A percentile compares a stretch with the other conserved stretches of the same genome.
These are phyloP conservation scores for Polyrhizophydium stewartii DNA, from an alignment of 371 early-diverging fungal species.

Conservation along the genomic window DNA sequence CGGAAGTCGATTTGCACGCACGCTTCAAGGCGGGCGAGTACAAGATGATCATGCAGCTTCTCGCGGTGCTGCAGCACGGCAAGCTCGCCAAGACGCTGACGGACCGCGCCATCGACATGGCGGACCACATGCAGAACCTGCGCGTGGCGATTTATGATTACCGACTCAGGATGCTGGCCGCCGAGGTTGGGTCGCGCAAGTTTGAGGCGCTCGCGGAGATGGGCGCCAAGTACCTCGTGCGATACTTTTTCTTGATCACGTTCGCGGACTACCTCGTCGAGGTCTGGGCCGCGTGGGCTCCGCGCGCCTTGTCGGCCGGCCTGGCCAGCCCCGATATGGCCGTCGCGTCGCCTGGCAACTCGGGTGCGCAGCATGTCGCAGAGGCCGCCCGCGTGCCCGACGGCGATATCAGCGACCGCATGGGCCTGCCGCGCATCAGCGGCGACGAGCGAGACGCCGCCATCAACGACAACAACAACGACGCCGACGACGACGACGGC, in stretches of 20 bases:
- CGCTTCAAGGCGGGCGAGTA: slow-evolving; percentile 62
- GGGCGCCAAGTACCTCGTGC: slow-evolving; percentile 58
- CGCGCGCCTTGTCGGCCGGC: slow-evolving; percentile 1
- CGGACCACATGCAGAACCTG: slow-evolving; percentile 75
- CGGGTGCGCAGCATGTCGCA: background rate
- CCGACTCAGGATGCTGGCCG: slow-evolving; percentile 51
- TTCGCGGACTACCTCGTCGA: slow-evolving; percentile 72
- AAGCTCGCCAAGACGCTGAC: slow-evolving; percentile 64
- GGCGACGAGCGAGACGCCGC: background rate
- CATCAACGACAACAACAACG: no score
- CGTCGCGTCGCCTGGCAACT: background rate
- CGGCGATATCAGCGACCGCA: background rate
- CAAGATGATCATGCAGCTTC: slow-evolving; percentile 58
- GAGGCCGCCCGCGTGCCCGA: no score
- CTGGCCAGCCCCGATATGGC: background rate
- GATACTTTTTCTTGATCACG: slow-evolving; percentile 67
- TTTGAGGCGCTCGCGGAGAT: slow-evolving; percentile 41
- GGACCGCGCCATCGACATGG: slow-evolving; percentile 67
- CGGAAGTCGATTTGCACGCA: slow-evolving; percentile 23
- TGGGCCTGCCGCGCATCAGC: background rate
- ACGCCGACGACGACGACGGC: background rate
- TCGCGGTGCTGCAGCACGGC: slow-evolving; percentile 62
- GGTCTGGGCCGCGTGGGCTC: slow-evolving; percentile 31
- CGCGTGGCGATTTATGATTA: slow-evolving; percentile 65
- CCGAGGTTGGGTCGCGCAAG: slow-evolving; percentile 46